Conservation (phyloP, 2,329 filamentous ascomycete genomes). For the Cephalotrichum gorgonifer region DNA sequence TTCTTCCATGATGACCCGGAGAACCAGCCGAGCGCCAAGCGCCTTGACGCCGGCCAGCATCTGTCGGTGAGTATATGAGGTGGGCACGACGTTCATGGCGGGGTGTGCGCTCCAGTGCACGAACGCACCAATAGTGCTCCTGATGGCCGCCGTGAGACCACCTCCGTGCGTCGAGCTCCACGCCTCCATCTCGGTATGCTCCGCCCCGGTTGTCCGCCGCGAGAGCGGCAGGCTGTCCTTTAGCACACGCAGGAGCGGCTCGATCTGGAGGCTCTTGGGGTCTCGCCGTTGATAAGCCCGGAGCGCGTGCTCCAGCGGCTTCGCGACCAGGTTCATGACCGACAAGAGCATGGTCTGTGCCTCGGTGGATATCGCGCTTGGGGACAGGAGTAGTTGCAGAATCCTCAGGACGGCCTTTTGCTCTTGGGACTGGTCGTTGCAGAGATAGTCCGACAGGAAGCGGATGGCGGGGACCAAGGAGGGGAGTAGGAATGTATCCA, state of each 20-base stretch:
- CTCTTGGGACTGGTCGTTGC: slow-evolving; percentile 52
- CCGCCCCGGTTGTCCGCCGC: slow-evolving; percentile 50
- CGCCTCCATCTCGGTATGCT: slow-evolving; percentile 56
- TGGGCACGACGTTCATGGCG: slow-evolving; percentile 41
- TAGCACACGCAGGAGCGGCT: slow-evolving; percentile 57
- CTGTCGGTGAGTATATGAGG: slow-evolving; percentile 64
- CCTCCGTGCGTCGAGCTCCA: slow-evolving; percentile 50
- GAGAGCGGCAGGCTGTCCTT: slow-evolving; percentile 47
- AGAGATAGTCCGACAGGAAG: slow-evolving; percentile 62
- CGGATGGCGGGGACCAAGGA: slow-evolving; percentile 63
- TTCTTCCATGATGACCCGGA: slow-evolving; percentile 57
- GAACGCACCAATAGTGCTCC: slow-evolving; percentile 51
- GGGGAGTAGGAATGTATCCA: slow-evolving; percentile 72
- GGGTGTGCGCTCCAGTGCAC: slow-evolving; percentile 57
- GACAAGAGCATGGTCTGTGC: slow-evolving; percentile 60
- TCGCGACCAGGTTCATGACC: slow-evolving; percentile 62
- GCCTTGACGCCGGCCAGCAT: slow-evolving; percentile 51
- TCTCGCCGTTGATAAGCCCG: slow-evolving; percentile 56
- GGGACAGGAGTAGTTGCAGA: slow-evolving; percentile 61
- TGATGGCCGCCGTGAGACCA: slow-evolving; percentile 47
- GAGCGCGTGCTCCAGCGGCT: slow-evolving; percentile 56
- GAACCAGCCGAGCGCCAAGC: slow-evolving; percentile 49
- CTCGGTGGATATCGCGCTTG: slow-evolving; percentile 60
- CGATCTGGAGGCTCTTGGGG: slow-evolving; percentile 57
- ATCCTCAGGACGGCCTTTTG: slow-evolving; percentile 61